Evolutionary conservation across 2,329 filamentous ascomycete genomes (phyloP).

Genomic region (Aspergillus puulaauensis): DNA sequence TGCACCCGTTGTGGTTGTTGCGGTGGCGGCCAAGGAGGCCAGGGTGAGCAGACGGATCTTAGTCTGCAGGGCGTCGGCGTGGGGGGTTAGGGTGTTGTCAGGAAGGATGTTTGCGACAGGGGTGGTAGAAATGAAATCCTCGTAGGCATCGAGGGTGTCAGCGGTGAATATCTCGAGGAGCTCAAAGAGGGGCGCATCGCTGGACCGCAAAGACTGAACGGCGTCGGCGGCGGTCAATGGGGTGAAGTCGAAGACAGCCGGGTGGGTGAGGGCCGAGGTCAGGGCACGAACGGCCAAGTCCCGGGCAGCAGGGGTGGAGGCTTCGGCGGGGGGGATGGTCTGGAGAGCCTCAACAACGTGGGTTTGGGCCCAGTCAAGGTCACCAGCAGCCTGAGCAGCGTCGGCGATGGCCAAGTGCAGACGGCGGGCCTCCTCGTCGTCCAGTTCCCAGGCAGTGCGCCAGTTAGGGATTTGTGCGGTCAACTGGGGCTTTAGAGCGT

Average conservation of each 20-base stretch:
- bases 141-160: constrained; percentile 91
- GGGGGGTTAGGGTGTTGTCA: constrained; percentile 76
- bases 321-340: constrained; percentile 64
- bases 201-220: constrained; percentile 82
- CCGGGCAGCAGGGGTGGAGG: constrained; percentile 54
- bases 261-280: constrained; percentile 65
- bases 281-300: constrained; percentile 64
- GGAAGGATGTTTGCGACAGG: constrained; percentile 60
- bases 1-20: constrained; percentile 65
- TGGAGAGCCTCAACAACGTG: constrained; percentile 76
- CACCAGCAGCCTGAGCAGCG: constrained; percentile 73
- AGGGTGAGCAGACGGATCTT: constrained; percentile 97
- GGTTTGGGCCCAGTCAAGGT: constrained; percentile 73
- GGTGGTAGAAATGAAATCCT: constrained; percentile 76
- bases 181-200: constrained; percentile 82
- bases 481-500: constrained; percentile 79
- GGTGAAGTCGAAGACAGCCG: constrained; percentile 70
- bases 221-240: constrained; percentile 69
- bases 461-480: constrained; percentile 74
- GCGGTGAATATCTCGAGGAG: constrained; percentile 93
- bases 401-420: constrained; percentile 82
- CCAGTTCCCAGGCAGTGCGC: constrained; percentile 79
- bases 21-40: constrained; percentile 80
- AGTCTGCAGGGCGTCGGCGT: constrained; percentile 75
- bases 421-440: constrained; percentile 78